Conservation (phyloP, 306 rosid species). For the Macrotyloma uniflorum region DNA sequence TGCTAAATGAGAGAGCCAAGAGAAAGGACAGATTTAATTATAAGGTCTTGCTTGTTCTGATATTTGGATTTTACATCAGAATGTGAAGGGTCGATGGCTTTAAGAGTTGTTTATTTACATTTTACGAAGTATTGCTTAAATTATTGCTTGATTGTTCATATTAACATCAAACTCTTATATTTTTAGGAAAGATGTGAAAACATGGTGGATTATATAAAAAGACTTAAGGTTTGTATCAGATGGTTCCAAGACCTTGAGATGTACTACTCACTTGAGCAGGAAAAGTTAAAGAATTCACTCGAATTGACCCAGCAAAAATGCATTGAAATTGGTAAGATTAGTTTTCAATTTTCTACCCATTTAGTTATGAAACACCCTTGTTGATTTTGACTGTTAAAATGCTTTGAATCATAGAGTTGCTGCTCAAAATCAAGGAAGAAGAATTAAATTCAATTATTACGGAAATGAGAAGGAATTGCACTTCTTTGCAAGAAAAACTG, state of each 20-base stretch:
- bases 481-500: constrained; percentile 77
- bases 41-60: constrained; percentile 57
- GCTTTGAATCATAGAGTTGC: constrained; percentile 56
- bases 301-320: constrained; percentile 72
- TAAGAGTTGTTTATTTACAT: constrained; percentile 9
- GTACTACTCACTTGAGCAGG: constrained; percentile 79
- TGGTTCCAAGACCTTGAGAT: constrained; percentile 97
- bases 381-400: constrained; percentile 11
- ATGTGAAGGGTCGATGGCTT: neutral
- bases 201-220: constrained; percentile 81
- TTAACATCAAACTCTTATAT: neutral
- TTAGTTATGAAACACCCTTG: neutral
- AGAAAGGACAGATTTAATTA: constrained; percentile 92
- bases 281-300: constrained; percentile 68
- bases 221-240: constrained; percentile 86
- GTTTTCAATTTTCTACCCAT: constrained; percentile 19
- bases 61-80: constrained; percentile 31
- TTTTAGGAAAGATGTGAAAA: constrained; percentile 92
- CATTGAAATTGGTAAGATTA: constrained; percentile 67
- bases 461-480: constrained; percentile 77
- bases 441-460: constrained; percentile 74
- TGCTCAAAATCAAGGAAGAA: constrained; percentile 79
- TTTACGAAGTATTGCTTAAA: neutral
- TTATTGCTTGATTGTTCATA: constrained; percentile 3
- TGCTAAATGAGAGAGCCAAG: constrained; percentile 77